Base-by-base conservation (phyloP, 148 eudicot genomes). In the Spergularia marina region DNA sequence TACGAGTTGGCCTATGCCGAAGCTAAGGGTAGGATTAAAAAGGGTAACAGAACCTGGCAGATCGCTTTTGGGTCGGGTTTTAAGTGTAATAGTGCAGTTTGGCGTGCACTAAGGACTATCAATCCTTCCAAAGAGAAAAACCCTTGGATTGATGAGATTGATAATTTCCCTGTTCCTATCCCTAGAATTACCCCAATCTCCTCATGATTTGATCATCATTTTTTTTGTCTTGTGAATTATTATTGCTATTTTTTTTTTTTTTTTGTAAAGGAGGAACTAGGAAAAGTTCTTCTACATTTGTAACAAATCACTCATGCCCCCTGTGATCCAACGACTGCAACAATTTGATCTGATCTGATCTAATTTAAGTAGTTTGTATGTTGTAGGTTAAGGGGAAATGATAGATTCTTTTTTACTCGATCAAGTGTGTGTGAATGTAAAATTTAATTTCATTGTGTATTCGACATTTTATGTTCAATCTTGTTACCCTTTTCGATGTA, bases 81-180 rank as follows among this genome's bases (percentile, higher is more conserved):
- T n/a, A 84, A 84, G 71, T 84, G 87, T 68, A 84, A 84, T 30
- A 84, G 87, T 18, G 87, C 87, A 4, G 87, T 84, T 12, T 84
- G 84, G 84, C 53, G 52, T 0, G 84, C 87, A 2, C 62, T 84
- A 64, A 81, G 60, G 84, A 84, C 87, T 0, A 79, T 84, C 23
- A 76, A 81, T 18, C 87, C 84, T 1, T 65, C 80, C 18, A 76
- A 78, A 65, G 87, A 84, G 74, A 78, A 78, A 65, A 84, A 76
- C 56, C 87, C 87, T 47, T 84, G 87, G 87, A 72, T 84, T n/a
- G 84, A 84, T 76, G 87, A 84, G 80, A 84, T 84, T 72, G 40
- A 81, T 30, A 72, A 78, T 1, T 84, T 72, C n/a, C 87, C 87
- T 13, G 84, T 84, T 20, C 65, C 65, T 56, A 75, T 84, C 41